Percentiles rank a stretch among this genome's conserved stretches.
These are phyloP conservation scores for Berkeleyomyces basicola DNA, from an alignment of 2,329 filamentous ascomycete species.

Conservation along the genomic window DNA sequence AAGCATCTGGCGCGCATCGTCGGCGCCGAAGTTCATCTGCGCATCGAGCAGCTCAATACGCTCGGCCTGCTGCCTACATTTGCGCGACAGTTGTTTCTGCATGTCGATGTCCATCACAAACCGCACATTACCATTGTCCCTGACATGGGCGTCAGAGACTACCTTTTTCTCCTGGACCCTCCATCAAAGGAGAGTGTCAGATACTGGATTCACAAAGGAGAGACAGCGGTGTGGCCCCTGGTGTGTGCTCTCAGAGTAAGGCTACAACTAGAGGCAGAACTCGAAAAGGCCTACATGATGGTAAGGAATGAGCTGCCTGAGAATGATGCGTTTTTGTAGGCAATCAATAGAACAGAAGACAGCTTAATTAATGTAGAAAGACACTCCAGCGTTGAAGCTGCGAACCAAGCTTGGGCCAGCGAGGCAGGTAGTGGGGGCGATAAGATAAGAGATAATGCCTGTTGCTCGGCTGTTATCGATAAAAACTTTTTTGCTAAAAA, in stretches of 20 bases:
- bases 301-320: slow-evolving; percentile 36
- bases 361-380: no score
- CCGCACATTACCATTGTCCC: slow-evolving; percentile 72
- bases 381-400: background rate
- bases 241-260: slow-evolving; percentile 66
- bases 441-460: slow-evolving; percentile 1
- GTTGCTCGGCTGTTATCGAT: slow-evolving; percentile 9
- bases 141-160: slow-evolving; percentile 55
- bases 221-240: slow-evolving; percentile 81
- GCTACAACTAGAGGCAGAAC: slow-evolving; percentile 71
- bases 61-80: slow-evolving; percentile 53
- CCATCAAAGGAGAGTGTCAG: slow-evolving; percentile 60
- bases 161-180: slow-evolving; percentile 64
- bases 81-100: slow-evolving; percentile 61
- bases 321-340: slow-evolving; percentile 13
- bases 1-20: slow-evolving; percentile 50
- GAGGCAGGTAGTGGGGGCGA: slow-evolving; percentile 5
- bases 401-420: background rate
- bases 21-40: slow-evolving; percentile 62
- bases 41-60: slow-evolving; percentile 64
- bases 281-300: slow-evolving; percentile 71
- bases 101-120: slow-evolving; percentile 45
- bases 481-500: slow-evolving; percentile 10
- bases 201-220: slow-evolving; percentile 74
- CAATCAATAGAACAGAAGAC: no score